Percentiles rank a stretch among this genome's conserved stretches.
Conservation (phyloP, 163 green algal genomes). For the Smithsoniella earleae region DNA sequence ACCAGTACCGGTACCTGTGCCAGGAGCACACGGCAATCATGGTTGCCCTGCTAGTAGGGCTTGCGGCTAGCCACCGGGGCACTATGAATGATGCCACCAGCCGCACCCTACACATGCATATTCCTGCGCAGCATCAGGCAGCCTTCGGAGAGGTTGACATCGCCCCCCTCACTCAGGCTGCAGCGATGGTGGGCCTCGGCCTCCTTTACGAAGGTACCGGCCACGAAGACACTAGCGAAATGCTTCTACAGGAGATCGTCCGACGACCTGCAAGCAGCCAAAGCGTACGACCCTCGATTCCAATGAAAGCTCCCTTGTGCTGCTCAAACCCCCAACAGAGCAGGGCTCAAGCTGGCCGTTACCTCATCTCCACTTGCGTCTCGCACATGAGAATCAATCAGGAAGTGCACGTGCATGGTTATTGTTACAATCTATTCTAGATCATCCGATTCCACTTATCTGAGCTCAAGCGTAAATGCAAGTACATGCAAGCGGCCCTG, state of each 20-base stretch:
- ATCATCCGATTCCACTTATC: no score
- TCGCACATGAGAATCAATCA: no score
- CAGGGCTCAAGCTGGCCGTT: no score
- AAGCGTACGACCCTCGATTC: conserved; percentile 31
- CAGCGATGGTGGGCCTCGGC: conserved; percentile 75
- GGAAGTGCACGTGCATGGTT: no score
- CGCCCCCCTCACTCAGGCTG: conserved; percentile 53
- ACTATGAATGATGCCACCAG: conserved; percentile 60
- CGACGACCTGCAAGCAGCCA: conserved; percentile 44
- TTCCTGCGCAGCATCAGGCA: conserved; percentile 70
- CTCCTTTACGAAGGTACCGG: conserved; percentile 81
- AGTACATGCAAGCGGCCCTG: no score
- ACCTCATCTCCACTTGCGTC: no score
- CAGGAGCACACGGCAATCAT: conserved; percentile 87
- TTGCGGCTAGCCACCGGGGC: conserved; percentile 56
- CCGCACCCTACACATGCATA: conserved; percentile 87
- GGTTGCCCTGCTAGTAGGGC: conserved; percentile 77
- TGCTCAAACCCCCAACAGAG: no score
- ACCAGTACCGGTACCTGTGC: conserved; percentile 74
- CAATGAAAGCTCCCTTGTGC: no score
- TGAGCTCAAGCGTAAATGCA: no score
- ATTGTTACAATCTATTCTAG: no score
- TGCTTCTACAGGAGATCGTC: conserved; percentile 76
- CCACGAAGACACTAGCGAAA: conserved; percentile 78
- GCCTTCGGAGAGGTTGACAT: conserved; percentile 87